Evolutionary conservation across 1,284 basidiomycete species (phyloP).

Genomic region (Hemileia vastatrix): DNA sequence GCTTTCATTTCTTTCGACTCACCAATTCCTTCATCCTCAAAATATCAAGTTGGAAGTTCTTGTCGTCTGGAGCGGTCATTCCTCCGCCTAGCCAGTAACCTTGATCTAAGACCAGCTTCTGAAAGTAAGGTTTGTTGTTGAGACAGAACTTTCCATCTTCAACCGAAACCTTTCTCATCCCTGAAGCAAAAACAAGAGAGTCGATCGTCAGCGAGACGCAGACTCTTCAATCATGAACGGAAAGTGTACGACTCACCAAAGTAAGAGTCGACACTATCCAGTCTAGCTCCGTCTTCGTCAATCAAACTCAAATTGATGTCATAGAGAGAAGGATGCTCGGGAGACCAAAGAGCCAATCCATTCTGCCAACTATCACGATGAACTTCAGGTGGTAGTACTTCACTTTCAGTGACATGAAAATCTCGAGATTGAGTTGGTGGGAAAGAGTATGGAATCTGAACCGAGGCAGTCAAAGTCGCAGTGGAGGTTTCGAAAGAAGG

Average conservation of each 20-base stretch:
- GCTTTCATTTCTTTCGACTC: not conserved
- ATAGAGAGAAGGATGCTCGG: conserved; percentile 30
- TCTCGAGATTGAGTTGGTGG: conserved; percentile 18
- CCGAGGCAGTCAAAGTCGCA: conserved; percentile 23
- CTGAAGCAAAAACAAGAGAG: not conserved
- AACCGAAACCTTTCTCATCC: conserved; percentile 32
- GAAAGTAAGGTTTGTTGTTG: conserved; percentile 32
- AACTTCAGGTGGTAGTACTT: conserved; percentile 24
- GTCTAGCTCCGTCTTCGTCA: not conserved
- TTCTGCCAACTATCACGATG: conserved; percentile 29
- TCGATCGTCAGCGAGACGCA: not conserved
- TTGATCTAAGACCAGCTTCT: conserved; percentile 30
- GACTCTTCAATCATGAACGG: no score
- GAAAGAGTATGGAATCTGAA: conserved; percentile 18
- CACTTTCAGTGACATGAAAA: conserved; percentile 10
- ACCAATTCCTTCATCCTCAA: conserved; percentile 27
- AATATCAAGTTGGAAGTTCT: conserved; percentile 25
- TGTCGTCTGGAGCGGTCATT: conserved; percentile 24
- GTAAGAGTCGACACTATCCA: conserved; percentile 27
- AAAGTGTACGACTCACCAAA: conserved; percentile 16
- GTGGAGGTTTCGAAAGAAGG: conserved; percentile 20
- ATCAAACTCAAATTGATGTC: conserved; percentile 23
- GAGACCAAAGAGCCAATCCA: conserved; percentile 30
- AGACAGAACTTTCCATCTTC: conserved; percentile 29
- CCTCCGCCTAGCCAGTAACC: conserved; percentile 30